phyloP scores from a whole-genome alignment of 345 rosid genomes.

The Hirschfeldia incana region DNA sequence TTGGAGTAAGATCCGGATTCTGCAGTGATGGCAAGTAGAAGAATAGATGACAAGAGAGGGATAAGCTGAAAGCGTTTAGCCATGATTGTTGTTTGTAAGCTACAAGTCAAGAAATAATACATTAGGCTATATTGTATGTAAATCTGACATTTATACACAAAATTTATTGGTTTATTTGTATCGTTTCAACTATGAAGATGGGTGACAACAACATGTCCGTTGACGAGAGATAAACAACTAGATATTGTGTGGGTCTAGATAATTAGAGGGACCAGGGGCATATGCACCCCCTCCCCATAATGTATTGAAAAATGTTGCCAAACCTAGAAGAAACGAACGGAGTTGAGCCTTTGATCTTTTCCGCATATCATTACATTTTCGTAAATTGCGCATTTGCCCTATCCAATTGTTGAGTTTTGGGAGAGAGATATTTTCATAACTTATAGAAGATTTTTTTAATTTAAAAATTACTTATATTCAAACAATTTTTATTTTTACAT shows the following conservation, averaged over 20 bases:
- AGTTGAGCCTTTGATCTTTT: too few species aligned
- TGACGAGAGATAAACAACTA: neutral
- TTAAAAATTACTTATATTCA: too few species aligned
- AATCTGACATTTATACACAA: slow-evolving; percentile 7
- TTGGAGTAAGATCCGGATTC: slow-evolving; percentile 30
- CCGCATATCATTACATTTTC: too few species aligned
- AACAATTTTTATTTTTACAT: neutral
- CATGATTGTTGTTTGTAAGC: slow-evolving; percentile 13
- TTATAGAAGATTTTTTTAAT: neutral
- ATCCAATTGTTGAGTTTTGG: too few species aligned
- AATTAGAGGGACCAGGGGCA: too few species aligned
- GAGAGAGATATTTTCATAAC: too few species aligned
- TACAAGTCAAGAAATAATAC: neutral
- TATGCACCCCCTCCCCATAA: too few species aligned
- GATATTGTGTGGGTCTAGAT: too few species aligned
- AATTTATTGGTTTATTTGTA: neutral
- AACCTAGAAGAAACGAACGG: too few species aligned
- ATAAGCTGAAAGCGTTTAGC: slow-evolving; percentile 1
- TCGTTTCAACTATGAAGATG: too few species aligned
- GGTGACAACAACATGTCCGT: slow-evolving; percentile 16
- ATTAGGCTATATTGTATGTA: neutral
- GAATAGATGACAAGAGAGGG: slow-evolving; percentile 7
- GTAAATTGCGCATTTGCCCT: too few species aligned
- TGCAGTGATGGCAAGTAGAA: slow-evolving; percentile 19
- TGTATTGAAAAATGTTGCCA: too few species aligned